Evolutionary conservation across 1,139 yeast genomes (phyloP), one percentile per base, ranked within the genome.

Genomic region (Nakaseomyces uthaithaninus): DNA sequence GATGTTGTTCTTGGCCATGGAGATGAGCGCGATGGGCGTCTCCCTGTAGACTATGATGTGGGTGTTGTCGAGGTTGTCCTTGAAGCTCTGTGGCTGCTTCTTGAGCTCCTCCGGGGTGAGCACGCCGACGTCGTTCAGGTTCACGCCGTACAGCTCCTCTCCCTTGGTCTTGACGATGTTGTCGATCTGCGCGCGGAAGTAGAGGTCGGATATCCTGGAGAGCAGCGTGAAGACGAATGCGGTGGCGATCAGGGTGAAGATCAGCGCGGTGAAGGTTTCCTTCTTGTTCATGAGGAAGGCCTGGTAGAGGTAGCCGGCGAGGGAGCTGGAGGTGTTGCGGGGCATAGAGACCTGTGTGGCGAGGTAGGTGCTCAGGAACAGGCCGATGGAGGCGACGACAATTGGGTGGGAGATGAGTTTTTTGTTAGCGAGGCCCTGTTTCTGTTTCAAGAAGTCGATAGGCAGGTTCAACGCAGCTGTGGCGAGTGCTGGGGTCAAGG

Each of bases 1-100:
- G 1, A 54, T 51, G 17, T 55, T 49, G 28, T 60, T 53, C 40
- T 63, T 63, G 40, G 67, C 60, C 3, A 79, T 63, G 1, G 65
- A 56, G 17, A 72, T 63, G 33, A 77, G 63, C 1, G 86, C 86
- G 54, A 82, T 77, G 17, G 91, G 87, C 2, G 79, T 67, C 19
- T 72, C 74, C 53, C 87, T 72, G 60, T 80, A 81, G 11, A 72
- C 56, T 16, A 80, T 67, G 35, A 79, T 51, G 42, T 71, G 74
- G 2, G 85, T 65, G 49, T 79, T 72, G 12, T 68, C 55, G 16
- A 47, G 19, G 18, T 43, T 55, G 62, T 19, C 72, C 71, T 47
- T 52, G 42, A 55, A 54, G 38, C 27, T 34, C 8, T 37, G 23
- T 61, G 65, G 45, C 43, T 56, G 46, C 46, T 61, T 51, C 35